Evolutionary conservation across 2,329 filamentous ascomycete genomes (phyloP), one percentile per base, ranked within the genome.

Genomic region (Blastomyces emzantsi): DNA sequence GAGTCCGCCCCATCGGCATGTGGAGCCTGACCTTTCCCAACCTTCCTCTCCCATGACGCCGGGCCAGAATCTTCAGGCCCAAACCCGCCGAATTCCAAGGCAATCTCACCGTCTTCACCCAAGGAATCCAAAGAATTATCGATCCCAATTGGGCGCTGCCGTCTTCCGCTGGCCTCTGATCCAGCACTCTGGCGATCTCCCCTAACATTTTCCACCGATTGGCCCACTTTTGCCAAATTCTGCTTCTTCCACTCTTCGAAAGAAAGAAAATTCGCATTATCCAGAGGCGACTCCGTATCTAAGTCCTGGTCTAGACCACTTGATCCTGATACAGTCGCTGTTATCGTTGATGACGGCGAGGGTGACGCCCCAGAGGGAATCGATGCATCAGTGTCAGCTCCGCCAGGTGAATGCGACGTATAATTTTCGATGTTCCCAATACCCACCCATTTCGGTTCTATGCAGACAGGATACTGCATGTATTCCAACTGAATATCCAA

Each of bases 191-290:
- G 83, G 76, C 79, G 65, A 74, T 71, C 81, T 68, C 81, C 85
- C 73, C 79, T 89, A 72, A 83, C 82, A 75, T 83, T 87, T 76
- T 83, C 90, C 68, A 77, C 89, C 72, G 80, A 91, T 72, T 97
- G 93, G 15, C 91, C 93, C 3, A 86, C 88, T 72, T 91, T 90
- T 61, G 88, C 90, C 22, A 97, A 79, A 78, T 96, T 96, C 80
- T 92, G 89, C 71, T 89, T 90, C 78, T 96, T 97, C 94, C 94
- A 99, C 71, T 97, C 93, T 73, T 97, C 94, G 70, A 99, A 99
- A 0, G 94, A 97, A 70, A 97, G 86, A 74, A 97, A 97, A 7
- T 92, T 88, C 56, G 87, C 84, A 68, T 90, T 89, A 70, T 90
- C 87, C 13, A 89, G 79, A 0, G 84, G 82, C 1, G 85, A 87